Percentiles rank a stretch among this genome's conserved stretches.
Conservation (phyloP, 495 filamentous ascomycete genomes). For the Margaritispora aquatica region DNA sequence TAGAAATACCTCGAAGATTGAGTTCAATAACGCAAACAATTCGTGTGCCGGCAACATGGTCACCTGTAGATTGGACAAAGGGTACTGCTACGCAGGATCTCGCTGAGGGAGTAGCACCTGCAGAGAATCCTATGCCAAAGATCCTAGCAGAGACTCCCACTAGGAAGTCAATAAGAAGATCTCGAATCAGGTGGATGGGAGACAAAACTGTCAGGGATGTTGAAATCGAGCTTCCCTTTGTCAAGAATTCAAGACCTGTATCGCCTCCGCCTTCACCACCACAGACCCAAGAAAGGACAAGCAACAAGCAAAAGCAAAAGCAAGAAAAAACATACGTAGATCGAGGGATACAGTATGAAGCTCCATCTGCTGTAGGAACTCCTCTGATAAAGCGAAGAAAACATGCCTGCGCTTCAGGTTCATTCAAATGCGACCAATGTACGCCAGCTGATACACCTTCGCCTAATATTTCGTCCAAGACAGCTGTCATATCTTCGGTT, state of each 20-base stretch:
- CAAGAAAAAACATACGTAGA: background rate
- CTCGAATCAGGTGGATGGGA: background rate
- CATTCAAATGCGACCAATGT: conserved; percentile 1
- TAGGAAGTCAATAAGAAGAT: background rate
- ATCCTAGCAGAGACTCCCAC: background rate
- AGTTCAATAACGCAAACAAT: background rate
- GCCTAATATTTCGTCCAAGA: background rate
- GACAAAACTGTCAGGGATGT: background rate
- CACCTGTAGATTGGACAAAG: background rate
- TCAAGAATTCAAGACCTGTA: background rate
- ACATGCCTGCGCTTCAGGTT: background rate
- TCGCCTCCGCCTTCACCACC: background rate
- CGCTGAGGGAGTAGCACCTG: background rate
- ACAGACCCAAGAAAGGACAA: background rate
- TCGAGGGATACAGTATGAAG: background rate
- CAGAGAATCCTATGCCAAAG: background rate
- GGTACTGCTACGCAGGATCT: background rate
- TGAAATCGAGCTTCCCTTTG: background rate
- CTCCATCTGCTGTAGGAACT: background rate
- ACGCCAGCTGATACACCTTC: background rate
- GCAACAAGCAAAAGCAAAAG: background rate
- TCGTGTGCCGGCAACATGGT: background rate
- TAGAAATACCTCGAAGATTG: background rate
- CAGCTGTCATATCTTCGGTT: background rate
- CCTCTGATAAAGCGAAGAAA: background rate